A percentile compares a stretch with the other conserved stretches of the same genome.
phyloP scores from a whole-genome alignment of 768 basidiomycete species.

The Ramaria sp. region DNA sequence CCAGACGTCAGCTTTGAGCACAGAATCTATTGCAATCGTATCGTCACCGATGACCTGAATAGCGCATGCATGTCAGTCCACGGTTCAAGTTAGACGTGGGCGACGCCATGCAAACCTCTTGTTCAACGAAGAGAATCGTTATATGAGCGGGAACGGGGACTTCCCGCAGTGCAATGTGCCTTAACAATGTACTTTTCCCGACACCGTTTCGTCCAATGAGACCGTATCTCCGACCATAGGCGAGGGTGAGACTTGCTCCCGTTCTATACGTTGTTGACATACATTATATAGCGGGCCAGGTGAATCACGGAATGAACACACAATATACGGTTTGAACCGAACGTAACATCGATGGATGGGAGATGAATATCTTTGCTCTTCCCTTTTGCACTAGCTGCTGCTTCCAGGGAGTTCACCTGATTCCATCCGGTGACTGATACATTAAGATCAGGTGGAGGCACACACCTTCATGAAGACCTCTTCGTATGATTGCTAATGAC shows the following conservation, averaged over 20 bases:
- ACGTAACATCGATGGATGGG: slow-evolving; percentile 90
- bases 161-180: slow-evolving; percentile 91
- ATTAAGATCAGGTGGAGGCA: not conserved
- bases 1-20: slow-evolving; percentile 99
- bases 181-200: slow-evolving; percentile 92
- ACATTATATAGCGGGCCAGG: slow-evolving; percentile 6
- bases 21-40: slow-evolving; percentile 83
- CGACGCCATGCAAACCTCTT: slow-evolving; percentile 52
- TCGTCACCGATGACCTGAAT: slow-evolving; percentile 84
- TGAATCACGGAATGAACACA: slow-evolving; percentile 23
- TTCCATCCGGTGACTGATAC: not conserved
- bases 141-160: slow-evolving; percentile 91
- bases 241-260: slow-evolving; percentile 78
- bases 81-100: not conserved
- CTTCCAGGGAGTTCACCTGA: slow-evolving; percentile 88
- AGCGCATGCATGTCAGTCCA: not conserved
- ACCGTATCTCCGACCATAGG: slow-evolving; percentile 84
- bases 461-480: slow-evolving; percentile 96
- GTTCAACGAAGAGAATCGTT: slow-evolving; percentile 95
- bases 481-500: slow-evolving; percentile 81
- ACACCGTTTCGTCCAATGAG: slow-evolving; percentile 90
- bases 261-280: slow-evolving; percentile 35
- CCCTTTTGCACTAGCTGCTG: slow-evolving; percentile 65
- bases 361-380: slow-evolving; percentile 98
- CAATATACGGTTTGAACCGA: slow-evolving; percentile 92